These are phyloP conservation scores for Kodamaea sp. DNA, from an alignment of 1,139 yeast species.

Conservation along the genomic window DNA sequence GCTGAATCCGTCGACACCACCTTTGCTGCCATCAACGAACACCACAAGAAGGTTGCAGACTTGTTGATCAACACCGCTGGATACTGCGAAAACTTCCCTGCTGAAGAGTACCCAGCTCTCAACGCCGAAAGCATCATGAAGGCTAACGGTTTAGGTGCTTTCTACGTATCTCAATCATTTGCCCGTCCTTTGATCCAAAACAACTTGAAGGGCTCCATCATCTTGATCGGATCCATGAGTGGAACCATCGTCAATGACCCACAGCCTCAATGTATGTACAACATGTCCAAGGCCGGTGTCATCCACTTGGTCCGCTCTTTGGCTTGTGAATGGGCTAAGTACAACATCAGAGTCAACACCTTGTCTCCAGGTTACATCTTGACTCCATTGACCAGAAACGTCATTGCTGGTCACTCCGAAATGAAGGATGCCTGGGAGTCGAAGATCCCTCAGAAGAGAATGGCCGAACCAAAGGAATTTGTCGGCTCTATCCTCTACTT, in stretches of 20 bases:
- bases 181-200: slow-evolving; percentile 68
- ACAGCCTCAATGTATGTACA: slow-evolving; percentile 52
- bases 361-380: slow-evolving; percentile 51
- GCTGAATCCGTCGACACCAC: slow-evolving; percentile 59
- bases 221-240: slow-evolving; percentile 50
- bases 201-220: slow-evolving; percentile 50
- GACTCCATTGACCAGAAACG: slow-evolving; percentile 51
- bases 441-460: slow-evolving; percentile 51
- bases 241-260: slow-evolving; percentile 54
- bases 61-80: slow-evolving; percentile 79
- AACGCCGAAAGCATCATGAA: slow-evolving; percentile 70
- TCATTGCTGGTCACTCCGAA: slow-evolving; percentile 45
- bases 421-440: slow-evolving; percentile 52
- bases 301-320: slow-evolving; percentile 49
- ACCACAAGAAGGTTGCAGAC: slow-evolving; percentile 63
- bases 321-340: slow-evolving; percentile 56
- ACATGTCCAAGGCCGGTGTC: slow-evolving; percentile 54
- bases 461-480: slow-evolving; percentile 54
- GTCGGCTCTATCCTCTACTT: slow-evolving; percentile 49
- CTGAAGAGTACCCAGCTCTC: slow-evolving; percentile 71
- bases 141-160: slow-evolving; percentile 75
- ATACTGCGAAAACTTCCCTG: slow-evolving; percentile 78
- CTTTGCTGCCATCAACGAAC: slow-evolving; percentile 50
- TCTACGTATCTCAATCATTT: slow-evolving; percentile 61
- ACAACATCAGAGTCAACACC: slow-evolving; percentile 50